phyloP scores from a whole-genome alignment of 148 eudicot genomes.

The Rhododendron kiyosumense region DNA sequence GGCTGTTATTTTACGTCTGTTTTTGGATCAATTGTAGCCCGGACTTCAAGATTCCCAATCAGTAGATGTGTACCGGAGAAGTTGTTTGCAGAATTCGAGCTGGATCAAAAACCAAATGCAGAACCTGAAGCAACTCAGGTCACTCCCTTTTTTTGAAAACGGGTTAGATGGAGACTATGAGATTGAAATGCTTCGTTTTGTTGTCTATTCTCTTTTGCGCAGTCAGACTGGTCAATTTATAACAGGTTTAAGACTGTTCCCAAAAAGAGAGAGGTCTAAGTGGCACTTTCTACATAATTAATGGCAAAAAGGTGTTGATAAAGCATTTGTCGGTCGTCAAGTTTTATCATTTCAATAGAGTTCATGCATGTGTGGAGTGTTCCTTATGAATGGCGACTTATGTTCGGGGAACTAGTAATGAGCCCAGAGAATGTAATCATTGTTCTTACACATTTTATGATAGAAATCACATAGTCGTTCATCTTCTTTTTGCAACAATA shows the following conservation, averaged over 20 bases:
- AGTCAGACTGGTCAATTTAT: too few relatives aligned
- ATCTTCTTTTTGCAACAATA: not conserved
- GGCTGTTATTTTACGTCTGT: not conserved
- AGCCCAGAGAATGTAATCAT: too few relatives aligned
- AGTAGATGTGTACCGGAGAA: conserved; percentile 22
- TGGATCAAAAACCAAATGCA: conserved; percentile 9
- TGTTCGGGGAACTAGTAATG: not conserved
- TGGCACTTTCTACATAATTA: not conserved
- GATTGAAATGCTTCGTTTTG: not conserved
- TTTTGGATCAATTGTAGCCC: conserved; percentile 11
- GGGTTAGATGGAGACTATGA: not conserved
- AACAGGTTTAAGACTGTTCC: not conserved
- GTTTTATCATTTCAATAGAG: not conserved
- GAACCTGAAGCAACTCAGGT: conserved; percentile 27
- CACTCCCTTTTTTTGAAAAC: too few relatives aligned
- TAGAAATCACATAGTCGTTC: not conserved
- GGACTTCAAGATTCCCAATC: conserved; percentile 15
- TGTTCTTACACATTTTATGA: not conserved
- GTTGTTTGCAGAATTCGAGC: conserved; percentile 5
- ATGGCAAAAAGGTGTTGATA: not conserved
- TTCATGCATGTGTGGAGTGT: not conserved
- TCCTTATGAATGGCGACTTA: not conserved
- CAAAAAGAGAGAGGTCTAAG: not conserved
- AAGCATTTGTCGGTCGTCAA: not conserved
- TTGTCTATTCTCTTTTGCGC: not conserved